Evolutionary conservation across 495 filamentous ascomycete genomes (phyloP), one percentile per base, ranked within the genome.

Genomic region (Chaetomium cochliodes): DNA sequence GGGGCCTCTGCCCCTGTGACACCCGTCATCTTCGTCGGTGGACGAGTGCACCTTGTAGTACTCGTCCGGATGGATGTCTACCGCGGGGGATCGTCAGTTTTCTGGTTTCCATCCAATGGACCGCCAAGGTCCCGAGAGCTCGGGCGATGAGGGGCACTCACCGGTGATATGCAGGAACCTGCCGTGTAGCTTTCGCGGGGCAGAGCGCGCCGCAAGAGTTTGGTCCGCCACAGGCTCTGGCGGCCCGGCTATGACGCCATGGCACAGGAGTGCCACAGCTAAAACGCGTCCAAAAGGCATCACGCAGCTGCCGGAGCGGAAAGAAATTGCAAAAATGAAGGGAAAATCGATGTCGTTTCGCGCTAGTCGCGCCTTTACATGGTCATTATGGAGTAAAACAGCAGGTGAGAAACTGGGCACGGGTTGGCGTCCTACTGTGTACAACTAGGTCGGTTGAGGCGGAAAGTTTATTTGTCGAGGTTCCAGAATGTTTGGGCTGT

Each of bases 101-200:
- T 22, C 54, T 52, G 26, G 7, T 33, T 41, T 0, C 13, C n/a
- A 22, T 0, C 13, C n/a, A 22, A 15, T 23, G 46, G 2, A 18
- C 18, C 22, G 53, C 53, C 28, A 56, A 37, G 53, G 5, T 4
- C 16, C 30, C 20, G 51, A 23, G 0, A 56, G 18, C 11, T 20
- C n/a, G 28, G n/a, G 60, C 52, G 61, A 62, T 57, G 64, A 33
- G 65, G 41, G 64, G 42, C 20, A 46, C 13, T 11, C 81, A 96
- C 94, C 93, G 74, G 94, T 96, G 58, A 98, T 91, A 76, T 98
- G 94, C 66, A 98, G 80, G 77, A 98, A 98, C 69, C 87, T 85
- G 68, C 94, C 94, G 65, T 88, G 84, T 73, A 93, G 77, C 67
- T 79, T 81, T 67, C 79, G 78, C 68, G 73, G 78, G 74, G 70